Percentiles rank a stretch among this genome's conserved stretches.
Evolutionary conservation across 805 yeast species (phyloP).

Genomic region (Pichia californica): DNA sequence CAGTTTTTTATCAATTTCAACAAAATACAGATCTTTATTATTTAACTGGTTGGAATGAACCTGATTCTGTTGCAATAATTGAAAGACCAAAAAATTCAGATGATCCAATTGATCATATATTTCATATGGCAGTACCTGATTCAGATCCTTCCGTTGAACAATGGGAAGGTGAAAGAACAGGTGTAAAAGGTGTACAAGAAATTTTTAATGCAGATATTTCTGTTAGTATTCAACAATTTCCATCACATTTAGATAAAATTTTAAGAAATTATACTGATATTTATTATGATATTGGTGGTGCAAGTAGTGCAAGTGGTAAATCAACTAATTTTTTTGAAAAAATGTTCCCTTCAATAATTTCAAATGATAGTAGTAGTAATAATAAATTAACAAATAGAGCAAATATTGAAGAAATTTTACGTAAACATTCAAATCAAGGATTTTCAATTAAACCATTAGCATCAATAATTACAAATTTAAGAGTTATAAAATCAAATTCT

Average conservation of each 20-base stretch:
- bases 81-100: slow-evolving; percentile 52
- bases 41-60: slow-evolving; percentile 89
- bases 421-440: slow-evolving; percentile 17
- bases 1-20: slow-evolving; percentile 87
- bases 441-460: slow-evolving; percentile 34
- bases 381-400: slow-evolving; percentile 10
- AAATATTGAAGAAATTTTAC: slow-evolving; percentile 17
- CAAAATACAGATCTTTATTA: slow-evolving; percentile 87
- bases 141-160: slow-evolving; percentile 70
- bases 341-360: slow-evolving; percentile 15
- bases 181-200: slow-evolving; percentile 73
- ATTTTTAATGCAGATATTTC: slow-evolving; percentile 84
- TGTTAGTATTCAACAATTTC: slow-evolving; percentile 41
- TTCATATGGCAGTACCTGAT: slow-evolving; percentile 83
- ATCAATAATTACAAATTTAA: slow-evolving; percentile 38
- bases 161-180: slow-evolving; percentile 95
- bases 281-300: slow-evolving; percentile 42
- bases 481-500: slow-evolving; percentile 68
- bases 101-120: slow-evolving; percentile 39
- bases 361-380: slow-evolving; percentile 18
- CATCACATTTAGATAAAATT: slow-evolving; percentile 39
- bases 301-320: slow-evolving; percentile 8
- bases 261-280: slow-evolving; percentile 44
- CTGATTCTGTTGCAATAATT: slow-evolving; percentile 63
- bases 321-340: slow-evolving; percentile 7